Evolutionary conservation across 2,329 filamentous ascomycete genomes (phyloP).

Genomic region (Cladosporium oxysporum): DNA sequence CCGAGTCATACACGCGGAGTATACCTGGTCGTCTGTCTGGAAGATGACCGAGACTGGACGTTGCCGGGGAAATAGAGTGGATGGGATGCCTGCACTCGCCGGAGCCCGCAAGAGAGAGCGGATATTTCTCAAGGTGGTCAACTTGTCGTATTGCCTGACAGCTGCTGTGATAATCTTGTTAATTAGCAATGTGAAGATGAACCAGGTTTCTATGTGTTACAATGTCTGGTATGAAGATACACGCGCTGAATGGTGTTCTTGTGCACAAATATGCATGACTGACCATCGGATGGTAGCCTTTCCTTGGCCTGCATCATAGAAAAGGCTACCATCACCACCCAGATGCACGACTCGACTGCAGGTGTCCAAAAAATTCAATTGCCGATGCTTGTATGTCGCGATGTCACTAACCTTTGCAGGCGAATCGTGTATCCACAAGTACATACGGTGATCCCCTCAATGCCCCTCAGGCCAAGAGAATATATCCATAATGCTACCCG

Average conservation of each 20-base stretch:
- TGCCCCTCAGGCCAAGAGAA: constrained; percentile 20
- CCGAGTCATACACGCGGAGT: constrained; percentile 4
- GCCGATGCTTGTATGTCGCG: constrained; percentile 5
- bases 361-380: not conserved
- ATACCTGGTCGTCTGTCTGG: not conserved
- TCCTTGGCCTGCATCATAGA: not conserved
- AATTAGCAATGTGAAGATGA: not conserved
- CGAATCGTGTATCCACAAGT: constrained; percentile 2
- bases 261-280: not conserved
- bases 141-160: not conserved
- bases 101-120: not conserved
- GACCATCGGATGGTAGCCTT: not conserved
- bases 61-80: not conserved
- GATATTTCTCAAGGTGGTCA: not conserved
- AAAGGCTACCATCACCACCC: not conserved
- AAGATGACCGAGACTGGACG: not conserved
- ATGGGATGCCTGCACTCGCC: not conserved
- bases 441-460: constrained; percentile 1
- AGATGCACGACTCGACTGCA: not conserved
- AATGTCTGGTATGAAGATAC: not conserved
- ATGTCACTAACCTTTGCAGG: constrained; percentile 10
- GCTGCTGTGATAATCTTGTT: not conserved
- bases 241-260: not conserved
- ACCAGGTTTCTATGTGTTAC: not conserved
- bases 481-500: not conserved